A percentile compares a stretch with the other conserved stretches of the same genome.
These are phyloP conservation scores for Corymbia citriodora DNA, from an alignment of 441 rosid genomes.

Conservation along the genomic window DNA sequence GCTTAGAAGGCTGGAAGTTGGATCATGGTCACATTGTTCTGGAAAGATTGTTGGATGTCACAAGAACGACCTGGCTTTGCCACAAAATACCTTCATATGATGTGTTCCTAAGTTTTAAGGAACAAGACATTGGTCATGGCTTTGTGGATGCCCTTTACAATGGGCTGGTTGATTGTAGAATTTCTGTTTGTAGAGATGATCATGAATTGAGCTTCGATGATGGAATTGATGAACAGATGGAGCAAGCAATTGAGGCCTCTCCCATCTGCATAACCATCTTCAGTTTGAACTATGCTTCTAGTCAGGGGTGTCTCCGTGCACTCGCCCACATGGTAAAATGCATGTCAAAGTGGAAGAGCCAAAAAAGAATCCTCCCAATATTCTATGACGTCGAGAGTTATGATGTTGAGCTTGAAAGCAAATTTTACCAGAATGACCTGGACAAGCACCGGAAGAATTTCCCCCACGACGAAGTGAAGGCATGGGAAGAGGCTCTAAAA, in stretches of 20 bases:
- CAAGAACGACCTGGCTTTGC: too few species aligned
- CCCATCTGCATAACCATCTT: not conserved
- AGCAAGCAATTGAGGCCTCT: not conserved
- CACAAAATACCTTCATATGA: too few species aligned
- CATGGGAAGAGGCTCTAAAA: not conserved
- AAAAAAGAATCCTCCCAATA: not conserved
- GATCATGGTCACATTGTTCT: not conserved
- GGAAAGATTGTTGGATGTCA: too few species aligned
- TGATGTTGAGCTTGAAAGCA: not conserved
- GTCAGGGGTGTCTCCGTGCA: not conserved
- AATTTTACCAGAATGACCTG: not conserved
- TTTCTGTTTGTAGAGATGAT: not conserved
- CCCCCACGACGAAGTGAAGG: not conserved
- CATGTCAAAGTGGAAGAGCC: not conserved
- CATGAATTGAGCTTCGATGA: not conserved
- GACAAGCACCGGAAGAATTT: not conserved
- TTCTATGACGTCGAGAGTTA: not conserved
- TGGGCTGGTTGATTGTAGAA: not conserved
- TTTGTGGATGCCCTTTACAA: not conserved
- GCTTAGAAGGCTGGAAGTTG: not conserved
- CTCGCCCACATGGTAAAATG: not conserved
- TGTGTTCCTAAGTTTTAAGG: too few species aligned
- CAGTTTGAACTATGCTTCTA: not conserved
- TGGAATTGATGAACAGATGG: not conserved
- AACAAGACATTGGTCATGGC: too few species aligned